phyloP scores from a whole-genome alignment of 768 basidiomycete genomes.

The Cyathus striatus region DNA sequence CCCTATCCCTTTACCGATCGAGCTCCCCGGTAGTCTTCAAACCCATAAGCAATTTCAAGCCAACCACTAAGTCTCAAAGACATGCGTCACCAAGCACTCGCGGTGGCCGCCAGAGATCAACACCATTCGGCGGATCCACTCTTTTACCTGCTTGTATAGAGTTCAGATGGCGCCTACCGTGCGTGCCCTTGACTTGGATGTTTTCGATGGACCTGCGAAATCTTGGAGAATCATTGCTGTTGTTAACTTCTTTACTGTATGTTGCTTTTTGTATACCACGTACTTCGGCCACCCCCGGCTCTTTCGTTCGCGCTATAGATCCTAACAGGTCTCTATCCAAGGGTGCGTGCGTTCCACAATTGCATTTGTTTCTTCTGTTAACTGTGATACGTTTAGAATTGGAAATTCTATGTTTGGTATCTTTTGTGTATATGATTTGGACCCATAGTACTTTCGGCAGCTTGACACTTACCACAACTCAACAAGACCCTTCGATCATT shows the following conservation, averaged over 20 bases:
- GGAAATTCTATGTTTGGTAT: constrained; percentile 44
- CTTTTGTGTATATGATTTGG: constrained; percentile 59
- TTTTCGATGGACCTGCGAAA: constrained; percentile 60
- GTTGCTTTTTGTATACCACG: constrained; percentile 44
- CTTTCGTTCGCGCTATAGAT: constrained; percentile 13
- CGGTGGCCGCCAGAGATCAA: too few relatives aligned
- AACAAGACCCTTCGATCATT: too few relatives aligned
- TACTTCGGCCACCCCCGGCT: constrained; percentile 22
- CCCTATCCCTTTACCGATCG: constrained; percentile 61
- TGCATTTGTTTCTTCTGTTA: background rate
- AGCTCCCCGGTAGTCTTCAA: constrained; percentile 53
- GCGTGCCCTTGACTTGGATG: constrained; percentile 31
- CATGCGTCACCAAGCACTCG: constrained; percentile 38
- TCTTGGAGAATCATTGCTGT: constrained; percentile 57
- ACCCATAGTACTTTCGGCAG: constrained; percentile 46
- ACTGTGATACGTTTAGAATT: constrained; percentile 39
- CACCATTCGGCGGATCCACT: too few relatives aligned
- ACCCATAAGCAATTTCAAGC: constrained; percentile 25
- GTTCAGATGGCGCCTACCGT: constrained; percentile 38
- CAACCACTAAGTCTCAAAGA: constrained; percentile 19
- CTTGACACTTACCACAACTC: too few relatives aligned
- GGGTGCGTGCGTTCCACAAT: constrained; percentile 34
- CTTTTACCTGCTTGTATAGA: constrained; percentile 47
- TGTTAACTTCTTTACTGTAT: constrained; percentile 58
- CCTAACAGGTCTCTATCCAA: constrained; percentile 42